Conservation (phyloP, 805 yeast genomes). For the Saccharomycopsis sp. region DNA sequence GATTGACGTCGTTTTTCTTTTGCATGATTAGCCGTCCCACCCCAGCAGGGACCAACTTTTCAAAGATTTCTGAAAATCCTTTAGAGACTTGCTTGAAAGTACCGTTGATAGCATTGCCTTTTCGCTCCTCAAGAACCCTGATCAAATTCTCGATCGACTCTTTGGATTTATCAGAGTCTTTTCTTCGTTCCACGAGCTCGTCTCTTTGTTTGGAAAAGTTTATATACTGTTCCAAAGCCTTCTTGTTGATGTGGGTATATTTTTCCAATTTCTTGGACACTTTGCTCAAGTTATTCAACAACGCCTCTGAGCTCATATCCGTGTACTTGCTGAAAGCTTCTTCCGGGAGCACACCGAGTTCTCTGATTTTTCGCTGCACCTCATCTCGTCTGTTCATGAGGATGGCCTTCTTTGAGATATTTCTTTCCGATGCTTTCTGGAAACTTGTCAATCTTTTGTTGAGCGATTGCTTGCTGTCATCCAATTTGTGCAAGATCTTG, state of each 20-base stretch:
- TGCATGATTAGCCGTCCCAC: conserved; percentile 67
- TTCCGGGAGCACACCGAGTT: conserved; percentile 84
- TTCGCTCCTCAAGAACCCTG: conserved; percentile 61
- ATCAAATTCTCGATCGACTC: conserved; percentile 69
- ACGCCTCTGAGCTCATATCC: conserved; percentile 40
- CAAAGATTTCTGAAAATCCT: conserved; percentile 70
- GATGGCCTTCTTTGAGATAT: conserved; percentile 53
- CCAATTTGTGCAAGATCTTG: conserved; percentile 21
- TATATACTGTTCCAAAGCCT: conserved; percentile 78
- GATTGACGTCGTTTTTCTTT: conserved; percentile 27
- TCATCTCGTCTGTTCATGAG: conserved; percentile 61
- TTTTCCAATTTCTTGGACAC: conserved; percentile 52
- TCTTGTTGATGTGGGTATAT: conserved; percentile 76
- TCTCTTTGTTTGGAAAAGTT: conserved; percentile 69
- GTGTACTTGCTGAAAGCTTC: conserved; percentile 56
- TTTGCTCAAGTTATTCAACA: conserved; percentile 46
- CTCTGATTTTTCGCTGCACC: conserved; percentile 64
- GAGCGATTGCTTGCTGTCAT: conserved; percentile 14
- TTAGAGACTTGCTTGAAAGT: conserved; percentile 73
- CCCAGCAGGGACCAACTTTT: conserved; percentile 77
- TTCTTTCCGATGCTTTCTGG: conserved; percentile 59
- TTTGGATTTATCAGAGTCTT: conserved; percentile 64
- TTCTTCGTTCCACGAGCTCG: conserved; percentile 55
- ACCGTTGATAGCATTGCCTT: conserved; percentile 71
- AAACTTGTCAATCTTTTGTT: conserved; percentile 47